These are phyloP conservation scores for Quercus dentata DNA, from an alignment of 306 rosid species.

Conservation along the genomic window DNA sequence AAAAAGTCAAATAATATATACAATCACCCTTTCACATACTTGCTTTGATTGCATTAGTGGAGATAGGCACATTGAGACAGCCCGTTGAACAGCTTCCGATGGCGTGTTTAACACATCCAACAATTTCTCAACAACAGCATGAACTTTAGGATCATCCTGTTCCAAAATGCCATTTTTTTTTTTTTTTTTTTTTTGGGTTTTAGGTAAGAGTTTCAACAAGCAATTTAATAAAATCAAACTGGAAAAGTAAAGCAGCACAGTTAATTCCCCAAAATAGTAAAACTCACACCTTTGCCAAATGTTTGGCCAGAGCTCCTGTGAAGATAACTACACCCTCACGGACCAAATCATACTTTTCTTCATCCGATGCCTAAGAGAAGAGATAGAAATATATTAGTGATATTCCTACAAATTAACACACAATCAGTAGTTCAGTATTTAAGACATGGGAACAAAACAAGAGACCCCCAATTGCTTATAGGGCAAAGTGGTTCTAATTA, in stretches of 20 bases:
- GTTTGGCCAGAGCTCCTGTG: slow-evolving; percentile 96
- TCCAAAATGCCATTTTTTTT: background rate
- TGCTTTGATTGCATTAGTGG: slow-evolving; percentile 94
- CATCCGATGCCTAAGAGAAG: slow-evolving; percentile 67
- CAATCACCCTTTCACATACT: slow-evolving; percentile 39
- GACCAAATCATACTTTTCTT: slow-evolving; percentile 92
- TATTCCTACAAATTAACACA: background rate
- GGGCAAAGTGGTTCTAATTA: slow-evolving; percentile 5
- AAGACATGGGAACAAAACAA: background rate
- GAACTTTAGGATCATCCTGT: slow-evolving; percentile 95
- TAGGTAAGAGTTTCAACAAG: background rate
- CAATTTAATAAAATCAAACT: background rate
- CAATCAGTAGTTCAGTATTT: background rate
- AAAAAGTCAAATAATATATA: slow-evolving; percentile 1
- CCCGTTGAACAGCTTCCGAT: slow-evolving; percentile 98
- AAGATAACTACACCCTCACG: slow-evolving; percentile 99
- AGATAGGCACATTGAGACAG: slow-evolving; percentile 85
- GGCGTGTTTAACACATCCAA: slow-evolving; percentile 96
- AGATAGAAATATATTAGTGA: slow-evolving; percentile 7
- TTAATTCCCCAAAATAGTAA: background rate
- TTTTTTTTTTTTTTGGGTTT: background rate
- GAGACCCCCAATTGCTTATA: background rate
- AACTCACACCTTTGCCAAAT: slow-evolving; percentile 71
- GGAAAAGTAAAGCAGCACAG: background rate
- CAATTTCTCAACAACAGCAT: slow-evolving; percentile 85